Evolutionary conservation across 164 flowering plant species (phyloP).

Genomic region (Piper betle): DNA sequence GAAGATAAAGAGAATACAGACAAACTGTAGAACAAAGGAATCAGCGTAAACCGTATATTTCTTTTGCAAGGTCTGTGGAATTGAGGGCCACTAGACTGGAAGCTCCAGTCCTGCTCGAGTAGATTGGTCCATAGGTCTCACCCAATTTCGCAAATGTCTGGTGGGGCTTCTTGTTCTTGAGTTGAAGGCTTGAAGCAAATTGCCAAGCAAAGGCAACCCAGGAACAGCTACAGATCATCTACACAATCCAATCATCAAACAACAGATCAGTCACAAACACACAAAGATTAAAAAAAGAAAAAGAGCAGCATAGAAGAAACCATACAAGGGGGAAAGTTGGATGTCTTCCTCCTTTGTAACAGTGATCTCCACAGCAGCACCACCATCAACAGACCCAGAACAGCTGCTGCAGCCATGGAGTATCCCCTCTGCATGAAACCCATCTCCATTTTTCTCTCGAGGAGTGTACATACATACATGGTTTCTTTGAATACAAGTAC

Average conservation of each 20-base stretch:
- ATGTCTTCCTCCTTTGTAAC: background rate
- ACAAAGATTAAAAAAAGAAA: background rate
- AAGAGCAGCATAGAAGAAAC: background rate
- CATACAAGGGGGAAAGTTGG: background rate
- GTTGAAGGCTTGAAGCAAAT: slow-evolving; percentile 55
- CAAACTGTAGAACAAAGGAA: background rate
- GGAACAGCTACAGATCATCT: slow-evolving; percentile 43
- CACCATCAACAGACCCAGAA: background rate
- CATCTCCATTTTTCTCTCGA: background rate
- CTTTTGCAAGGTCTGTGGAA: slow-evolving; percentile 56
- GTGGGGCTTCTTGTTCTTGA: slow-evolving; percentile 75
- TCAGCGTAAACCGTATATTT: slow-evolving; percentile 23
- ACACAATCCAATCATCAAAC: background rate
- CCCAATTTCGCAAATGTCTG: slow-evolving; percentile 60
- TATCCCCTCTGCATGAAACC: background rate
- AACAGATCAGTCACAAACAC: background rate
- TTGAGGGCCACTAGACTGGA: slow-evolving; percentile 62
- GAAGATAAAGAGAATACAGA: background rate
- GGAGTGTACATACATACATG: background rate
- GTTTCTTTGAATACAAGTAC: background rate
- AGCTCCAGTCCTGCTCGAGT: slow-evolving; percentile 60
- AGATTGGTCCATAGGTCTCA: slow-evolving; percentile 65
- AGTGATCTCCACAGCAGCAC: background rate
- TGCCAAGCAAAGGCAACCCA: slow-evolving; percentile 67
- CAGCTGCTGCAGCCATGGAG: background rate